Evolutionary conservation across 1,139 yeast genomes (phyloP), one percentile per base, ranked within the genome.

Genomic region (Saccharomyces uvarum): DNA sequence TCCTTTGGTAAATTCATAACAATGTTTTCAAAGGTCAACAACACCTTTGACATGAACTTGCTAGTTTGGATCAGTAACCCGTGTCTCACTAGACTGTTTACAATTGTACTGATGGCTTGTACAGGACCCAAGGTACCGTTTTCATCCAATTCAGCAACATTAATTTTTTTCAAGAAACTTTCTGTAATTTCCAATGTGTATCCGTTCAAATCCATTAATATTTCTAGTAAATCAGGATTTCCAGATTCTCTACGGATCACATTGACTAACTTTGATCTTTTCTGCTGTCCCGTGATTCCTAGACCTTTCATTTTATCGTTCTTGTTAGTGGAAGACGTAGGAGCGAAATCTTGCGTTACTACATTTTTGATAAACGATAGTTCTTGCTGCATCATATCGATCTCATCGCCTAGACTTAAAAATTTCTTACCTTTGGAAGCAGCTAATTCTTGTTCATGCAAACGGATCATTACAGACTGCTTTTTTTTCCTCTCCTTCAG

Each of bases 121-220:
- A 97, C 93, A 44, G 99, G 98, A 83, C 88, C 91, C 54, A 91
- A 76, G 28, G 89, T 95, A 70, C 90, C 97, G 69, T 88, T 87
- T 64, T 89, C 80, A 58, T 85, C 86, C 53, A 88, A 83, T 14
- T 95, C 87, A 48, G 97, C 97, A 53, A 90, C 81, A 73, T 83
- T 86, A 67, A 90, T 77, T 16, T 88, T 89, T 75, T 84, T 86
- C 67, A 93, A 78, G 60, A 91, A 77, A 3, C 96, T 96, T 60
- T 84, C 89, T 48, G 88, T 87, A 54, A 89, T 86, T 70, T 90
- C 97, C 1, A 60, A 83, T 78, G 67, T 88, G 90, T 63, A 90
- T 75, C 46, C 81, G 78, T 63, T 86, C 82, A n/a, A 93, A 9
- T 38, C 44, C 44, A 38, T 38, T 4, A 38, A 13, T 38, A 38